Evolutionary conservation across 1,139 yeast species (phyloP), one percentile per base, ranked within the genome.

Genomic region (Zygoascus hellenicus): DNA sequence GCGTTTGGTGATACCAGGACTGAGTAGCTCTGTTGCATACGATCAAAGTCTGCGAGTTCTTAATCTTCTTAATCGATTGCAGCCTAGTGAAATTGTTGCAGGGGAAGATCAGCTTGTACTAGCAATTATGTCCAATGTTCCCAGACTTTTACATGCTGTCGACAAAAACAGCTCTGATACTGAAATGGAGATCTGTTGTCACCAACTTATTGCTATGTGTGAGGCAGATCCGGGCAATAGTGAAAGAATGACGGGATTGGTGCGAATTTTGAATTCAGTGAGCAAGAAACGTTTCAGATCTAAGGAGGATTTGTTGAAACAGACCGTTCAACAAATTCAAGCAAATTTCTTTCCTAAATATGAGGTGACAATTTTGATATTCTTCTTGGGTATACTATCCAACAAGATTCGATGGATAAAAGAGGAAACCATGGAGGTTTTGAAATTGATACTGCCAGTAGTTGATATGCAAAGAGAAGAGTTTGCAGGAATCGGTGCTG

Each of bases 401-500:
- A 94, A 94, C 62, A 81, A 77, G 54, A 76, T 75, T 5, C 71
- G 76, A 0, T 89, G 96, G 95, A 78, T 94, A 10, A 84, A 85
- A 54, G 61, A 75, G 11, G 96, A 92, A 63, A 79, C 94, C 0
- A 74, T 94, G 79, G 82, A 80, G 42, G 66, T 89, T 2, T 71
- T 94, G 55, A 83, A 84, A 55, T 77, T 80, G 43, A 66, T 92
- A 9, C 77, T 94, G 55, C 94, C 96, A 1, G 69, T 77, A 50
- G 81, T 90, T 10, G 92, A 92, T 60, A 71, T 90, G 49, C 80
- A 79, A 45, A 71, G 84, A 44, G 88, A 85, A 14, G 96, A 85
- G 57, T 89, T 89, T 62, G 75, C 78, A 36, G 95, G 95, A 2
- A 83, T 89, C 41, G 98, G 98, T 5, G 98, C 98, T 0, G 98